Conservation (phyloP, 1,284 basidiomycete genomes). For the Moesziomyces sp. region DNA sequence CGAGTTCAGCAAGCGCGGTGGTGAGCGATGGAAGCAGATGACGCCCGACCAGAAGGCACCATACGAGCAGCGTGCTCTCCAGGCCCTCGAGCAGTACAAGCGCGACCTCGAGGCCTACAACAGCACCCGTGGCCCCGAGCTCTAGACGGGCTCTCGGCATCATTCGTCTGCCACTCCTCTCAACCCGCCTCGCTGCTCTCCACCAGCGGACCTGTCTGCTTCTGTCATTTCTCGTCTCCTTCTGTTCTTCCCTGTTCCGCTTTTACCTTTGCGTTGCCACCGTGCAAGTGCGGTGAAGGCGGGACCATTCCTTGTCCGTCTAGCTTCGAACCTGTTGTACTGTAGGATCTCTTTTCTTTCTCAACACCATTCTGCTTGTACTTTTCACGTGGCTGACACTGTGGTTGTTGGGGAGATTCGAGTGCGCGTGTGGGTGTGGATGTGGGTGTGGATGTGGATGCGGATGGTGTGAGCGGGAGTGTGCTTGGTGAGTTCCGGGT, state of each 20-base stretch:
- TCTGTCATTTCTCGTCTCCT: background rate
- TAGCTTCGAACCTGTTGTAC: slow-evolving; percentile 31
- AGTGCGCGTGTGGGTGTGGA: background rate
- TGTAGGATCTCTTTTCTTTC: slow-evolving; percentile 9
- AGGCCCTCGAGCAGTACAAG: slow-evolving; percentile 49
- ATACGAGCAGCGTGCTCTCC: slow-evolving; percentile 49
- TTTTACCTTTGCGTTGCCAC: background rate
- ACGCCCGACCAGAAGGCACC: slow-evolving; percentile 48
- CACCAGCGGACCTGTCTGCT: background rate
- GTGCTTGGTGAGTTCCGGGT: no score
- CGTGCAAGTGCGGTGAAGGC: background rate
- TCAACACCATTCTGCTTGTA: slow-evolving; percentile 12
- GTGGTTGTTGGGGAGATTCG: background rate
- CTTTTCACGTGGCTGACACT: background rate
- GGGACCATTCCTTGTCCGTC: background rate
- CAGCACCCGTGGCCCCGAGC: slow-evolving; percentile 27
- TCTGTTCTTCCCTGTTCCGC: slow-evolving; percentile 2
- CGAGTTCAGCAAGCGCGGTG: slow-evolving; percentile 47
- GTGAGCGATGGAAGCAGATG: slow-evolving; percentile 55
- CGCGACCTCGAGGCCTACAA: slow-evolving; percentile 52
- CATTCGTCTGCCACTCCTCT: slow-evolving; percentile 19
- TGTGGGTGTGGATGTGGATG: background rate
- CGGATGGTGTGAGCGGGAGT: background rate
- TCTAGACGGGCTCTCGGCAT: slow-evolving; percentile 13
- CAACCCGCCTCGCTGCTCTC: background rate